phyloP scores from a whole-genome alignment of 192 early-diverging fungal species.

The Coemansia umbellata region DNA sequence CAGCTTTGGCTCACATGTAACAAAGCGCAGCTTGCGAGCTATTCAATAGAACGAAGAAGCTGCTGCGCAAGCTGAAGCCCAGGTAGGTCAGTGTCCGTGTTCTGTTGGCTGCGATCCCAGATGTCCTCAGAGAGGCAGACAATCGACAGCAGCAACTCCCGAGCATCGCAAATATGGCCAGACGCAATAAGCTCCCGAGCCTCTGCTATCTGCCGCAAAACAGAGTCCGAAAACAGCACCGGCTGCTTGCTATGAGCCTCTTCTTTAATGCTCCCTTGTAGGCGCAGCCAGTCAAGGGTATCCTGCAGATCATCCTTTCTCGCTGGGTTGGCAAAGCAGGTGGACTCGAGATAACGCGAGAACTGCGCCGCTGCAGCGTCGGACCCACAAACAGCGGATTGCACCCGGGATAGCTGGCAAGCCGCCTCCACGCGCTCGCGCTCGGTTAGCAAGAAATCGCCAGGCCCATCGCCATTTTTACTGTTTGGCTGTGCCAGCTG shows the following conservation, averaged over 20 bases:
- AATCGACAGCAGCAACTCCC: conserved; percentile 7
- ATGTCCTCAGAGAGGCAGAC: background rate
- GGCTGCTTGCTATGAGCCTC: background rate
- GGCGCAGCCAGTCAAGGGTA: conserved; percentile 4
- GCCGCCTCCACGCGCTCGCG: conserved; percentile 7
- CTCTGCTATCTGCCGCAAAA: background rate
- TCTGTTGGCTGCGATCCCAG: too few species aligned
- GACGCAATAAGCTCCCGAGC: conserved; percentile 2
- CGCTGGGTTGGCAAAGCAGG: background rate
- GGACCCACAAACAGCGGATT: conserved; percentile 6
- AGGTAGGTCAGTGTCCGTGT: too few species aligned
- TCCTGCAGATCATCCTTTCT: background rate
- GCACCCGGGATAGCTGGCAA: background rate
- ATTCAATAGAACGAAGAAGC: too few species aligned
- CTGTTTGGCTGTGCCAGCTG: background rate
- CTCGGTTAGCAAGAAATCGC: too few species aligned
- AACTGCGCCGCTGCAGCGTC: background rate
- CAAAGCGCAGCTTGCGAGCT: too few species aligned
- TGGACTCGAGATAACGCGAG: background rate
- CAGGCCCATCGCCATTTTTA: background rate
- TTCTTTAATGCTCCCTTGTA: background rate
- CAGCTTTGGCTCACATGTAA: too few species aligned
- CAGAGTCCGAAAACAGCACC: background rate
- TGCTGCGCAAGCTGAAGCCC: too few species aligned
- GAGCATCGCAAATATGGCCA: conserved; percentile 15